Base-by-base conservation (phyloP, 441 rosid genomes). In the Mallotus repandus region DNA sequence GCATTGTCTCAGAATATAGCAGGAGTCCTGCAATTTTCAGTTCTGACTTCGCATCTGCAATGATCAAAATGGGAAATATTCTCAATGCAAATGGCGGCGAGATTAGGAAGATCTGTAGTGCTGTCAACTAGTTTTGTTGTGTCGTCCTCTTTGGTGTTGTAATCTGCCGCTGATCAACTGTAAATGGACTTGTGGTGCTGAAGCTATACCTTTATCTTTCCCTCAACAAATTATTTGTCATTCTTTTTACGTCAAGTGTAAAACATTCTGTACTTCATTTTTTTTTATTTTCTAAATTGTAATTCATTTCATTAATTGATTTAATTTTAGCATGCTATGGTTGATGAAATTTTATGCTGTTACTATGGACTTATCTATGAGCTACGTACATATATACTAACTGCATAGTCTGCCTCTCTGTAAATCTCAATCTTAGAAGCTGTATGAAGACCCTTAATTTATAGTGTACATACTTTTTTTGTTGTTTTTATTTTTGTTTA, bases 51-150 rank as follows among this genome's bases (percentile, higher is more conserved):
- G 85, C 71, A 7, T 74, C 83, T 43, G 88, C 89, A 14, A 87
- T 89, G 91, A 70, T 89, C 38, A 87, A 80, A 66, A 87, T 87
- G 91, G 91, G 89, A 62, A 79, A 89, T 53, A 80, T 89, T 14
- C 81, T 89, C 32, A 74, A 79, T 9, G 81, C 86, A 22, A 66
- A 85, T n/a, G 72, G 74, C 21, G 87, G 91, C 0, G 66, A 81
- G 63, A 80, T 87, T 4, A 70, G 88, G 41, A 85, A 59, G 71
- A 74, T 81, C 5, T 87, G 89, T 80, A 78, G 66, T 43, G 84
- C 68, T 16, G 81, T 80, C 60, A 71, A 71, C 56, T 71, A 62
- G 49, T 32, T 22, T 7, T 29, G 1, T 29, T 29, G 3, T 38
- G 15, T 1, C n/a, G 4, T 67, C 5, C 12, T 3, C 15, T 14